Conservation (phyloP, 371 early-diverging fungal species). For the Mucor lusitanicus region DNA sequence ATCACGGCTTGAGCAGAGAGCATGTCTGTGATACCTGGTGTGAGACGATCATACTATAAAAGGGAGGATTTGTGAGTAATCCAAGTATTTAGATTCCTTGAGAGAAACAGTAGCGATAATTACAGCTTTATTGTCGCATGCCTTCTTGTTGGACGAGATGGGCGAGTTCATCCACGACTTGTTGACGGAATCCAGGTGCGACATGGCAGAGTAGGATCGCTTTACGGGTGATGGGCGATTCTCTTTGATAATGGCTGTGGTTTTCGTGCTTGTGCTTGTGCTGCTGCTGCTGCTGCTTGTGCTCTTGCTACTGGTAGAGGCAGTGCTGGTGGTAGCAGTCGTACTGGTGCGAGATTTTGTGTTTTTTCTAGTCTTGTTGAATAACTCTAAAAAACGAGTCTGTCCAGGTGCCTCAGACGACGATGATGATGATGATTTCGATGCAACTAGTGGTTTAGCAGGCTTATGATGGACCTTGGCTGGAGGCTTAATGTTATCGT, state of each 20-base stretch:
- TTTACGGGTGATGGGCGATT: conserved; percentile 16
- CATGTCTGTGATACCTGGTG: conserved; percentile 69
- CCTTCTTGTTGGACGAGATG: conserved; percentile 7
- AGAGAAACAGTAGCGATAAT: too few species aligned
- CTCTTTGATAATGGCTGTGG: not conserved
- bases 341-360: not conserved
- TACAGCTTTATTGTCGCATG: conserved; percentile 1
- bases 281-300: not conserved
- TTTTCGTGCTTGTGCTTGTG: not conserved
- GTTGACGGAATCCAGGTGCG: conserved; percentile 28
- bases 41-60: conserved; percentile 74
- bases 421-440: not conserved
- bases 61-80: not conserved
- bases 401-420: not conserved
- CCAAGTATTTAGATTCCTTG: not conserved
- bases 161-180: conserved; percentile 37
- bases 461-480: not conserved
- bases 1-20: conserved; percentile 68
- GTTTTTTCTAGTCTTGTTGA: not conserved
- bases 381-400: not conserved
- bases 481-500: not conserved
- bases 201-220: conserved; percentile 31
- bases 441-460: not conserved
- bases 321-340: not conserved
- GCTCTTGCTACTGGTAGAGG: not conserved